These are phyloP conservation scores for Boletus hoseneyae DNA, from an alignment of 1,284 basidiomycete genomes.

Conservation along the genomic window DNA sequence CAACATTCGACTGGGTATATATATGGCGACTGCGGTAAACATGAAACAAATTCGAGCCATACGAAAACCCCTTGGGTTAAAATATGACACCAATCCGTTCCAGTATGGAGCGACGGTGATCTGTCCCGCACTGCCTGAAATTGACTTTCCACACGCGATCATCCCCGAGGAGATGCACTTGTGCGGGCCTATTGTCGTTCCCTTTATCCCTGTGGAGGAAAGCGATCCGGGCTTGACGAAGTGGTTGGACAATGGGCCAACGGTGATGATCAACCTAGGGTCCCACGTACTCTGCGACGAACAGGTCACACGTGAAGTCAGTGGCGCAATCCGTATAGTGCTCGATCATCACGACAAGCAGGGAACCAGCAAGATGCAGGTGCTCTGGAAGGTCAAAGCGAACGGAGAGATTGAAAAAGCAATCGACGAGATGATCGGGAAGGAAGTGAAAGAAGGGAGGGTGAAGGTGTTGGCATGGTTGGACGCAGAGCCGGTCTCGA, in stretches of 20 bases:
- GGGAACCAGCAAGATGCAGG: neutral
- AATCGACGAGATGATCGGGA: neutral
- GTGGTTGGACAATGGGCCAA: constrained; percentile 1
- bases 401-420: neutral
- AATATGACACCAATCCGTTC: no score
- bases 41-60: neutral
- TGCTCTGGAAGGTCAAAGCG: constrained; percentile 5
- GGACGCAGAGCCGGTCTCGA: constrained; percentile 9
- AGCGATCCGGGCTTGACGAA: neutral
- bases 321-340: neutral
- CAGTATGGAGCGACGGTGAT: neutral
- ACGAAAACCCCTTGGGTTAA: neutral
- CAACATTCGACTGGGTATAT: neutral
- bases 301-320: neutral
- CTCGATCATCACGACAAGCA: neutral
- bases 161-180: constrained; percentile 1
- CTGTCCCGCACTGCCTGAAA: neutral
- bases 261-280: constrained; percentile 5
- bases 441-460: constrained; percentile 1
- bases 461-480: constrained; percentile 11
- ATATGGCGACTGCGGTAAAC: neutral
- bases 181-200: neutral
- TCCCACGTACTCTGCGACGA: neutral
- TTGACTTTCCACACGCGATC: neutral
- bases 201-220: constrained; percentile 3